A percentile compares a stretch with the other conserved stretches of the same genome.
These are phyloP conservation scores for Elongisporangium prolatum DNA, from an alignment of 352 stramenopile species.

Conservation along the genomic window DNA sequence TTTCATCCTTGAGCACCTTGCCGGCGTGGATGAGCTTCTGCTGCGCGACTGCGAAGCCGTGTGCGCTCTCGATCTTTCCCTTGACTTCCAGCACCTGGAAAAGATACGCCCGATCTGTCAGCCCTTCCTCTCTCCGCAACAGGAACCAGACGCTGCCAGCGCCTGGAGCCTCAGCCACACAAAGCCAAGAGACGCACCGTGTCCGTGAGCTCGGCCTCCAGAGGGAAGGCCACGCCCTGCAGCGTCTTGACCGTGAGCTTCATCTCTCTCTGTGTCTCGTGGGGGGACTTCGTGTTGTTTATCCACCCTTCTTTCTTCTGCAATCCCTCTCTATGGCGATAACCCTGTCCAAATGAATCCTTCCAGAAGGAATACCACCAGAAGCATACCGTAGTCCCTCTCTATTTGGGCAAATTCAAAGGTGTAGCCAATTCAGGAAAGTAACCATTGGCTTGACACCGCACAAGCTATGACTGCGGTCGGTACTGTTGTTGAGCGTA, in stretches of 20 bases:
- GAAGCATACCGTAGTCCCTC: background rate
- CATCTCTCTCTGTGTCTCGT: constrained; percentile 35
- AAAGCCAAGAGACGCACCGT: constrained; percentile 28
- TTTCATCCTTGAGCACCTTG: constrained; percentile 88
- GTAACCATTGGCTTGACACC: too few species aligned
- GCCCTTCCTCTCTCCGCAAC: constrained; percentile 2
- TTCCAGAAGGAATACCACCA: background rate
- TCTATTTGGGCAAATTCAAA: too few species aligned
- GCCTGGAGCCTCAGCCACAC: background rate
- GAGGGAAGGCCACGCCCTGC: constrained; percentile 74
- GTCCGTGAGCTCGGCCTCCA: constrained; percentile 69
- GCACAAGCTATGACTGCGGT: too few species aligned
- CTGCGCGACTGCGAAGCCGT: constrained; percentile 63
- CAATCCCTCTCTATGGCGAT: background rate
- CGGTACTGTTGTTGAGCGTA: too few species aligned
- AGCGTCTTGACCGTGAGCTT: constrained; percentile 88
- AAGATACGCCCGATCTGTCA: background rate
- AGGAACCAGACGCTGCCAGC: background rate
- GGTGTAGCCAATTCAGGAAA: too few species aligned
- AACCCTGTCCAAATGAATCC: background rate
- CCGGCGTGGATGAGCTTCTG: constrained; percentile 87
- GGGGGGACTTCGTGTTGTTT: constrained; percentile 1
- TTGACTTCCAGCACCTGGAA: constrained; percentile 79
- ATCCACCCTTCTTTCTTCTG: constrained; percentile 1
- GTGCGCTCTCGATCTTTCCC: constrained; percentile 68